Percentiles rank a stretch among this genome's conserved stretches.
Evolutionary conservation across 805 yeast species (phyloP).

Genomic region (Danielia reshetovae): DNA sequence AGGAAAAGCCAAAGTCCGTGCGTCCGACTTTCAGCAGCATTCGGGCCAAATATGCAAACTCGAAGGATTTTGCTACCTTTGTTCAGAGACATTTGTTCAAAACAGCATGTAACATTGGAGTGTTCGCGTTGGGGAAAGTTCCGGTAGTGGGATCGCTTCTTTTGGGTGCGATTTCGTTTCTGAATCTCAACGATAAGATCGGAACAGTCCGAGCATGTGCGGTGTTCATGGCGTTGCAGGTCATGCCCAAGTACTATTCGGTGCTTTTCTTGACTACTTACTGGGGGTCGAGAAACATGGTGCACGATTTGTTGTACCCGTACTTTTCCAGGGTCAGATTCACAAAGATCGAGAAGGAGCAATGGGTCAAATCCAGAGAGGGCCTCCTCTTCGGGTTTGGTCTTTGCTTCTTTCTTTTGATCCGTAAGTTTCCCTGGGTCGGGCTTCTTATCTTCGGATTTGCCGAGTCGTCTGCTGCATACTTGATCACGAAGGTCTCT

Average conservation of each 20-base stretch:
- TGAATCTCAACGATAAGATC: constrained; percentile 38
- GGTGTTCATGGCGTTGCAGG: constrained; percentile 31
- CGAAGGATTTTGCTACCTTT: constrained; percentile 19
- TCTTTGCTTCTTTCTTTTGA: constrained; percentile 39
- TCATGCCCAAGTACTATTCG: constrained; percentile 33
- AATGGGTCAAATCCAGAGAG: constrained; percentile 51
- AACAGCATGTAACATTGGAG: constrained; percentile 23
- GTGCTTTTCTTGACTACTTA: constrained; percentile 38
- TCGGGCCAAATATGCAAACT: constrained; percentile 11
- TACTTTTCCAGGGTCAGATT: constrained; percentile 48
- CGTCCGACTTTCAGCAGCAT: background rate
- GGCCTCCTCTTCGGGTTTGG: constrained; percentile 58
- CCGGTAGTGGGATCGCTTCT: constrained; percentile 43
- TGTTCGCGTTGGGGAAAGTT: constrained; percentile 31
- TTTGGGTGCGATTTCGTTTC: constrained; percentile 42
- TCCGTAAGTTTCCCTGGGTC: constrained; percentile 39
- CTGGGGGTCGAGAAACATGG: constrained; percentile 44
- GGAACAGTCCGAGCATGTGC: constrained; percentile 44
- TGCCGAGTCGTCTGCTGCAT: constrained; percentile 52
- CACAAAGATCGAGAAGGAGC: constrained; percentile 35
- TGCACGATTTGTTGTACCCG: constrained; percentile 46
- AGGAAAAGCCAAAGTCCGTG: background rate
- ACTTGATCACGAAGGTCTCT: constrained; percentile 49
- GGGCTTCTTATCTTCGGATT: constrained; percentile 48
- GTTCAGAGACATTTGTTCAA: constrained; percentile 15